Evolutionary conservation across 192 early-diverging fungal species (phyloP).

Genomic region (Phlyctochytrium arcticum): DNA sequence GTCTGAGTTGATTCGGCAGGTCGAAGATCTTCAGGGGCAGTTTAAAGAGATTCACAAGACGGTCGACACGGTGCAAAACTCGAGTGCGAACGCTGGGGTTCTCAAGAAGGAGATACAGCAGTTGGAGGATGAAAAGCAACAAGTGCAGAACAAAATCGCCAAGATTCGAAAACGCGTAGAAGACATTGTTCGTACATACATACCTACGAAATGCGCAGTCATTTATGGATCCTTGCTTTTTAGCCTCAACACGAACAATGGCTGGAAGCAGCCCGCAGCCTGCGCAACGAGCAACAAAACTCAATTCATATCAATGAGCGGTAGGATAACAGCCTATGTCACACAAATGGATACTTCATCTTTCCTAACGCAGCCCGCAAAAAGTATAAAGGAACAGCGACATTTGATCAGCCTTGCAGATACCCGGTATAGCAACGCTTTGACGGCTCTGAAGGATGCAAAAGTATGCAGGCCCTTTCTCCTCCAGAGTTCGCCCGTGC

Average conservation of each 20-base stretch:
- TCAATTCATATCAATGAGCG: constrained; percentile 40
- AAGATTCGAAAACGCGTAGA: constrained; percentile 52
- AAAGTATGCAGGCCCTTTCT: constrained; percentile 18
- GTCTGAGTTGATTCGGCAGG: constrained; percentile 37
- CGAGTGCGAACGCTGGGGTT: constrained; percentile 31
- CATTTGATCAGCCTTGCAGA: constrained; percentile 37
- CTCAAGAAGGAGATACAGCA: constrained; percentile 58
- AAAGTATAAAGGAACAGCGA: constrained; percentile 49
- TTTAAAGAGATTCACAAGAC: constrained; percentile 52
- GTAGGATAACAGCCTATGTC: background rate
- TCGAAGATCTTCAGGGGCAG: constrained; percentile 48
- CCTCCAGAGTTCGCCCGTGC: too few relatives aligned
- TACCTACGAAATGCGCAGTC: background rate
- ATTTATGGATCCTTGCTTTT: background rate
- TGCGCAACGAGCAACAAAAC: constrained; percentile 47
- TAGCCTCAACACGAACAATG: constrained; percentile 56
- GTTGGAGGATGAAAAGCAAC: constrained; percentile 65
- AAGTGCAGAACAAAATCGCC: constrained; percentile 48
- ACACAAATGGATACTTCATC: background rate
- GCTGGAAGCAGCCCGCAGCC: constrained; percentile 54
- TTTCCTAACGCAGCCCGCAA: too few relatives aligned
- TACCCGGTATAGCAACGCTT: constrained; percentile 28
- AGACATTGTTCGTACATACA: constrained; percentile 37
- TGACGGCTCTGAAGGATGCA: constrained; percentile 46
- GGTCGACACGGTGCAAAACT: constrained; percentile 39